These are phyloP conservation scores for Penicillium tannophilum DNA, from an alignment of 495 filamentous ascomycete genomes.

Conservation along the genomic window DNA sequence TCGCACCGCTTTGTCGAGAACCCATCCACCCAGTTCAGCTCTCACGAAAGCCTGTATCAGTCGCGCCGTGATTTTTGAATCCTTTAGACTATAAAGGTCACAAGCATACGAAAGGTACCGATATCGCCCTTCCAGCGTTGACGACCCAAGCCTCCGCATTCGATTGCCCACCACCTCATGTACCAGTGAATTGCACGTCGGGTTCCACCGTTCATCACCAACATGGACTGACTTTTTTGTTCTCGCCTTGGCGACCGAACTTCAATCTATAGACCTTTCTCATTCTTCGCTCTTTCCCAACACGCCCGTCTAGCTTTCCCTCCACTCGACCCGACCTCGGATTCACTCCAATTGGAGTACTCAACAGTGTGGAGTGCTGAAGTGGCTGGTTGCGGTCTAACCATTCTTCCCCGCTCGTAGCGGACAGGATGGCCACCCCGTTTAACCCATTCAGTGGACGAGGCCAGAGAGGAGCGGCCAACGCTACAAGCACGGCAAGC, in stretches of 20 bases:
- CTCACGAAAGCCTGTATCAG: not conserved
- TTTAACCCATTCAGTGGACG: conserved; percentile 36
- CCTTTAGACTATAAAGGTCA: not conserved
- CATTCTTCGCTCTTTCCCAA: not conserved
- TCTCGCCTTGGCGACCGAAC: conserved; percentile 23
- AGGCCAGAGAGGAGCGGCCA: conserved; percentile 31
- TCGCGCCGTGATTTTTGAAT: not conserved
- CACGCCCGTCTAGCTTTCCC: not conserved
- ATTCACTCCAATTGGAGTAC: not conserved
- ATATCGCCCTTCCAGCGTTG: not conserved
- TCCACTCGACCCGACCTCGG: not conserved
- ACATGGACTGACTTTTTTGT: conserved; percentile 22
- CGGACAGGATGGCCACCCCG: conserved; percentile 44
- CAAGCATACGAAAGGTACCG: not conserved
- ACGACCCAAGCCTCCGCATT: not conserved
- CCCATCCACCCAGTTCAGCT: not conserved
- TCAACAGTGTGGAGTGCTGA: conserved; percentile 1
- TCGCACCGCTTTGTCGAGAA: not conserved
- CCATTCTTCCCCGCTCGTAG: conserved; percentile 27
- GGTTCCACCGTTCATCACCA: not conserved
- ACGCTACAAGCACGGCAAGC: conserved; percentile 13
- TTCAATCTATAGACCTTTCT: conserved; percentile 14
- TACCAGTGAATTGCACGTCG: not conserved
- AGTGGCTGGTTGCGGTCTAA: conserved; percentile 9
- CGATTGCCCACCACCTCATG: not conserved